Evolutionary conservation across 2,329 filamentous ascomycete genomes (phyloP), one percentile per base, ranked within the genome.

Genomic region (Fusarium transvaalense): DNA sequence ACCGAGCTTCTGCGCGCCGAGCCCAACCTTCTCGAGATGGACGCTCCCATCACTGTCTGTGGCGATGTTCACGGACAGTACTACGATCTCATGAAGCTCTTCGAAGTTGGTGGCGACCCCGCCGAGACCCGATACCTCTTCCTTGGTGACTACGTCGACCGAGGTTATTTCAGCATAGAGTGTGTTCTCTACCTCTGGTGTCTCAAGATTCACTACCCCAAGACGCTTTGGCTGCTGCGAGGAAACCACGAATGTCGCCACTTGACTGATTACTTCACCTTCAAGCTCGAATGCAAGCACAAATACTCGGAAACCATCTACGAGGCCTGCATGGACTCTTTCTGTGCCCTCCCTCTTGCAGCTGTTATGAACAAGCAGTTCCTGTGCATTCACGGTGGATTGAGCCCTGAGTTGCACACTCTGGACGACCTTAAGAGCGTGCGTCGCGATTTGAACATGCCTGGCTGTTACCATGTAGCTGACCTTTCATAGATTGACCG

Each of bases 351-450:
- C 68, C 96, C 96, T 31, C 85, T 99, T 74, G 96, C 96, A 59
- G 96, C 96, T 29, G 91, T 99, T 72, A 99, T 99, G 96, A 99
- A 99, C 88, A 99, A 99, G 86, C 96, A 99, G 81, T 99, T 99
- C 81, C 84, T 99, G 72, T 99, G 96, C 79, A 98, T 99, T 74
- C 96, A 99, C 79, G 96, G 96, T 76, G 96, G 96, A 68, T 84
- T 99, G 73, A 97, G 94, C 79, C 96, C 96, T 9, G 96, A 99
- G 81, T 84, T 99, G 66, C 95, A 98, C 80, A 97, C 95, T 6
- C 85, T 99, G 55, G 96, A 99, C 73, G 96, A 99, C 76, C 82
- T 99, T 73, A 94, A 95, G 85, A 92, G 85, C 78, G 93, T 96
- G 82, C 72, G 92, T 73, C 19, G n/a, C 10, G 14, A 50, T 48